These are phyloP conservation scores for Colletotrichum sp. DNA, from an alignment of 2,329 filamentous ascomycete genomes.

Conservation along the genomic window DNA sequence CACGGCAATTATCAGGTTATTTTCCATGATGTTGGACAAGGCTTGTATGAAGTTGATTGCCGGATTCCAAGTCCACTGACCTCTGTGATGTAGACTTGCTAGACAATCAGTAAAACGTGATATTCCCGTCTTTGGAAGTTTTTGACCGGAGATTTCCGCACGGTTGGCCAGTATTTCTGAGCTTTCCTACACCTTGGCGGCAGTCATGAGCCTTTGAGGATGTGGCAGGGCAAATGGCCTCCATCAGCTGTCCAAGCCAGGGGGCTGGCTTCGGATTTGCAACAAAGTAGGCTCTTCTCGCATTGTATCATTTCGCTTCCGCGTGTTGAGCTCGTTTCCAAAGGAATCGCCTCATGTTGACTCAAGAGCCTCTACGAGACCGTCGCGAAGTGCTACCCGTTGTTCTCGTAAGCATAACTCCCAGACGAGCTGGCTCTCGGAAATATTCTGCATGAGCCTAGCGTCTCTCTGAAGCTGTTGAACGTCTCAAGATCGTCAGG, in stretches of 20 bases:
- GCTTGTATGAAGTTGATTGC: neutral
- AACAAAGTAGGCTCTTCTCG: neutral
- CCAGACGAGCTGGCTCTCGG: neutral
- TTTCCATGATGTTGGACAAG: accelerated
- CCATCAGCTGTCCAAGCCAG: neutral
- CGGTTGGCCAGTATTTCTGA: neutral
- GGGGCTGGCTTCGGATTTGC: neutral
- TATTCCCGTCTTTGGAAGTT: neutral
- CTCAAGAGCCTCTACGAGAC: neutral
- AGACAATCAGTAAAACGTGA: neutral
- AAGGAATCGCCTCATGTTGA: neutral
- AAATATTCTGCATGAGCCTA: neutral
- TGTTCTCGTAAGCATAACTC: neutral
- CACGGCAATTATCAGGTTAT: neutral
- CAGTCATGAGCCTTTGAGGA: neutral
- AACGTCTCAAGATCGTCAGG: neutral
- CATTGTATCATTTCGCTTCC: neutral
- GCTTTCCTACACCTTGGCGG: neutral
- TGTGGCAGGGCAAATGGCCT: neutral
- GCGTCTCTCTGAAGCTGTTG: neutral
- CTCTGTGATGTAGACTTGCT: neutral
- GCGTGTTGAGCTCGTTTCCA: neutral
- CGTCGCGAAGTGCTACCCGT: neutral
- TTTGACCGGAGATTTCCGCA: neutral
- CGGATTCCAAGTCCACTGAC: neutral